Evolutionary conservation across 2,329 filamentous ascomycete genomes (phyloP).

Genomic region (Basipetospora chlamydospora): DNA sequence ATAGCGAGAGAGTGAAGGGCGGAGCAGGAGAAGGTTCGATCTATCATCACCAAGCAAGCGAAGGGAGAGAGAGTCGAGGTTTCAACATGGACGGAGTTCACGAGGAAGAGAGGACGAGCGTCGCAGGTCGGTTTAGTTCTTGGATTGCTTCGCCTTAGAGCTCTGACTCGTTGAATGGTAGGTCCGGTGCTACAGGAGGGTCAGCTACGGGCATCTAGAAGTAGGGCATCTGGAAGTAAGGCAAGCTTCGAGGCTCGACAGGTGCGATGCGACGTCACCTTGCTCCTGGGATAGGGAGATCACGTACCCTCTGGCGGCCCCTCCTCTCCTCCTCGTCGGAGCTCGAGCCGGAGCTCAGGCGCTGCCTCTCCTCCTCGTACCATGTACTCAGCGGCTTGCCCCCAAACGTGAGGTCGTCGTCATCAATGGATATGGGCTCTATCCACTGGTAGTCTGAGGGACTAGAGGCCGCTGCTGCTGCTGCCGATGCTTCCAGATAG

Average conservation of each 20-base stretch:
- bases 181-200: conserved; percentile 4
- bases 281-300: no score
- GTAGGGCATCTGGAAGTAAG: no score
- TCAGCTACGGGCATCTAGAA: no score
- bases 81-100: no score
- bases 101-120: neutral
- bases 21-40: no score
- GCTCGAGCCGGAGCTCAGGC: conserved; percentile 21
- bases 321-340: conserved; percentile 24
- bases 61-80: neutral
- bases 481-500: no score
- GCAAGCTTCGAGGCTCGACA: no score
- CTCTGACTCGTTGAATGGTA: conserved; percentile 2
- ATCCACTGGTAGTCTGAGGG: conserved; percentile 30
- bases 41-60: neutral
- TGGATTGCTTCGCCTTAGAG: conserved; percentile 3
- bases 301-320: conserved; percentile 22
- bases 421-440: conserved; percentile 41
- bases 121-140: conserved; percentile 1
- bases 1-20: no score
- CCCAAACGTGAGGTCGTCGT: conserved; percentile 46
- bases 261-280: no score
- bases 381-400: conserved; percentile 44
- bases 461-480: neutral
- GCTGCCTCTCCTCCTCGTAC: conserved; percentile 43